A percentile compares a stretch with the other conserved stretches of the same genome.
These are phyloP conservation scores for Nasturtium officinale DNA, from an alignment of 345 rosid species.

Conservation along the genomic window DNA sequence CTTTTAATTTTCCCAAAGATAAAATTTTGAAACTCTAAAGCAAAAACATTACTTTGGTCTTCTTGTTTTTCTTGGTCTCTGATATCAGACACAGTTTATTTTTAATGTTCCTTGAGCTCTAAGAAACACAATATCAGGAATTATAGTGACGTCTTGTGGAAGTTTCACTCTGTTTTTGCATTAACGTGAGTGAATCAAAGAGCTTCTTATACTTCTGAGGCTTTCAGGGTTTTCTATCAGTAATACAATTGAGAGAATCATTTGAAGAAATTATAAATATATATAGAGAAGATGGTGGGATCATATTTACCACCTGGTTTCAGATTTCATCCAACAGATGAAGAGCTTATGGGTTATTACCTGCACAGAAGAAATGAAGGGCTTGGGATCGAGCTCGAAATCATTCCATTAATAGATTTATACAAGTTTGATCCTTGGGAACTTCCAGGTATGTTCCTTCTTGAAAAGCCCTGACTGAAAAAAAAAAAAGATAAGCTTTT, in stretches of 20 bases:
- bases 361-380: constrained; percentile 67
- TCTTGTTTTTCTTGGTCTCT: not conserved
- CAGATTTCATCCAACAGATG: constrained; percentile 90
- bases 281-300: constrained; percentile 56
- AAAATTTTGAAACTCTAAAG: not conserved
- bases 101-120: constrained; percentile 1
- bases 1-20: not conserved
- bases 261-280: constrained; percentile 7
- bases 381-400: constrained; percentile 81
- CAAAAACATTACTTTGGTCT: not conserved
- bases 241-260: constrained; percentile 53
- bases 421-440: constrained; percentile 98
- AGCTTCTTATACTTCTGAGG: constrained; percentile 72
- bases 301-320: constrained; percentile 87
- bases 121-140: constrained; percentile 11
- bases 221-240: constrained; percentile 24
- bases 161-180: constrained; percentile 57
- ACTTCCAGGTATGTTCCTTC: constrained; percentile 63
- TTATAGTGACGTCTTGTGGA: constrained; percentile 43
- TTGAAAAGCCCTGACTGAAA: not conserved
- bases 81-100: not conserved
- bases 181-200: constrained; percentile 54
- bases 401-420: constrained; percentile 76
- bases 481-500: too few relatives aligned
- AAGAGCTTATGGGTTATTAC: constrained; percentile 86